phyloP scores from a whole-genome alignment of 2,329 filamentous ascomycete genomes.

The Venturiaceae sp. region DNA sequence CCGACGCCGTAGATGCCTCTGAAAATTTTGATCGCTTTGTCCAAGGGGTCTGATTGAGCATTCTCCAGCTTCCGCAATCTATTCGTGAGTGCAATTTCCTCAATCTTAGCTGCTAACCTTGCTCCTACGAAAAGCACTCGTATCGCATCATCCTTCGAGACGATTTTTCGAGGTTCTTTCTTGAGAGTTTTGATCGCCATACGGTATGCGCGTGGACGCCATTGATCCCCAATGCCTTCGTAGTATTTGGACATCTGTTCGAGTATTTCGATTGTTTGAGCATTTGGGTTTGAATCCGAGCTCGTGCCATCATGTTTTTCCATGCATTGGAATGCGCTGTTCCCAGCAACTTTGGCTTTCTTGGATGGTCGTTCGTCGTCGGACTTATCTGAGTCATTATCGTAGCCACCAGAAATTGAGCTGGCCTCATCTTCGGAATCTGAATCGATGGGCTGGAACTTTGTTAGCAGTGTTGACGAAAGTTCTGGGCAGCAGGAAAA shows the following conservation, averaged over 20 bases:
- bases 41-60: slow-evolving; percentile 55
- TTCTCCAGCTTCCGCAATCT: slow-evolving; percentile 62
- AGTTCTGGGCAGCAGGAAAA: not conserved
- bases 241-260: slow-evolving; percentile 75
- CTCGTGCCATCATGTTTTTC: slow-evolving; percentile 38
- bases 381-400: slow-evolving; percentile 12
- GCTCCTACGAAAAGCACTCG: slow-evolving; percentile 59
- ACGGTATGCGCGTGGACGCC: slow-evolving; percentile 67
- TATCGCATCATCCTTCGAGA: slow-evolving; percentile 59
- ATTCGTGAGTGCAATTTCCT: slow-evolving; percentile 74
- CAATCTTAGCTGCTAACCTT: slow-evolving; percentile 73
- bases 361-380: slow-evolving; percentile 14
- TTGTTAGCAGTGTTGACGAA: not conserved
- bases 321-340: slow-evolving; percentile 49
- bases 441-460: slow-evolving; percentile 4
- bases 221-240: slow-evolving; percentile 62
- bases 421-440: not conserved
- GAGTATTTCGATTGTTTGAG: slow-evolving; percentile 63
- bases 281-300: slow-evolving; percentile 56
- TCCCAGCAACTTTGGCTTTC: slow-evolving; percentile 12
- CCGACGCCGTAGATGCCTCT: slow-evolving; percentile 74
- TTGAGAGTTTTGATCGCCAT: slow-evolving; percentile 66
- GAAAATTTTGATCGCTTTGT: slow-evolving; percentile 58
- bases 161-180: slow-evolving; percentile 53
- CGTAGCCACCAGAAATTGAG: not conserved